Evolutionary conservation across 2,329 filamentous ascomycete species (phyloP).

Genomic region (Huntiella moniliformis): DNA sequence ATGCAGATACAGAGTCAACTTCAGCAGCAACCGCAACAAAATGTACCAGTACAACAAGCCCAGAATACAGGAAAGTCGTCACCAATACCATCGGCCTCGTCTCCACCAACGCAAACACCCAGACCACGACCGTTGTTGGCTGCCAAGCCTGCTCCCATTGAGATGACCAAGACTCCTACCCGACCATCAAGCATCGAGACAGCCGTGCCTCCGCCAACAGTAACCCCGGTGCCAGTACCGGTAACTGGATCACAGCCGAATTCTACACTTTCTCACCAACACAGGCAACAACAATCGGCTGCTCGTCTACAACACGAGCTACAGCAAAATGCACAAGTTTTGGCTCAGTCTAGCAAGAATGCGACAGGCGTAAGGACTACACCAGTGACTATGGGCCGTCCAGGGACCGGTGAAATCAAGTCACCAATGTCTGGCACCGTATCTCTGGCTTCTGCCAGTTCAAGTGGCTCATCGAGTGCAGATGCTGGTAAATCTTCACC

Average conservation of each 20-base stretch:
- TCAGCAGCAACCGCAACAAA: slow-evolving; percentile 12
- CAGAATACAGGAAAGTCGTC: neutral
- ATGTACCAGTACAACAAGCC: slow-evolving; percentile 12
- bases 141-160: neutral
- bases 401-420: no score
- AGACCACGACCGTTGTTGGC: neutral
- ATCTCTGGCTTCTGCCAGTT: no score
- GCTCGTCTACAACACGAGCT: neutral
- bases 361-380: no score
- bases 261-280: neutral
- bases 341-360: no score
- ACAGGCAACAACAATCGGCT: neutral
- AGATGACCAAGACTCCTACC: neutral
- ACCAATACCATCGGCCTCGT: neutral
- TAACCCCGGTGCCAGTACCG: neutral
- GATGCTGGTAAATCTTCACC: no score
- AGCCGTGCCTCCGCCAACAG: neutral
- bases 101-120: neutral
- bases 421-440: no score
- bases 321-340: neutral
- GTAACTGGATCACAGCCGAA: neutral
- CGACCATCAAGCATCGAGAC: neutral
- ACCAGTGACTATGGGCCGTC: no score
- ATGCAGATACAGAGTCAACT: neutral
- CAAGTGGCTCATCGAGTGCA: no score